Evolutionary conservation across 2,329 filamentous ascomycete genomes (phyloP).

Genomic region (Ustilaginoidea virens): DNA sequence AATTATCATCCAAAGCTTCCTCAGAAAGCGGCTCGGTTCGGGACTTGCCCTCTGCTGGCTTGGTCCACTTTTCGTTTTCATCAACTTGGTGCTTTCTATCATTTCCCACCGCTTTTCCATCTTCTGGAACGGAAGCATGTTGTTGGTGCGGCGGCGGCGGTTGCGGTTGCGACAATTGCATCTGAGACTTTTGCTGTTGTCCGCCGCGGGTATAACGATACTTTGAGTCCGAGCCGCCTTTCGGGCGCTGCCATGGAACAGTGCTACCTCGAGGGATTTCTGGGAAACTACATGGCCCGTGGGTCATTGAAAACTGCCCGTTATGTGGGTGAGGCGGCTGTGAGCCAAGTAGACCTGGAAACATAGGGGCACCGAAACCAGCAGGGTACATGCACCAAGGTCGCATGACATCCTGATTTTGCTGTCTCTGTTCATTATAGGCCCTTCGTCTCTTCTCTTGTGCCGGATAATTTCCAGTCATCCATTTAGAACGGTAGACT

Average conservation of each 20-base stretch:
- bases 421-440: slow-evolving; percentile 1
- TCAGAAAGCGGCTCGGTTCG: slow-evolving; percentile 17
- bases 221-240: too few species aligned
- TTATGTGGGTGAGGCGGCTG: neutral
- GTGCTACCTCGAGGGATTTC: too few species aligned
- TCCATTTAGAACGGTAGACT: slow-evolving; percentile 18
- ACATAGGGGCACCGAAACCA: too few species aligned
- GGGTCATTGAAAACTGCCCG: too few species aligned
- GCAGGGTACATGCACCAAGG: neutral
- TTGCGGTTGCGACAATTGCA: slow-evolving; percentile 1
- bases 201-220: neutral
- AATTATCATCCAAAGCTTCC: slow-evolving; percentile 9
- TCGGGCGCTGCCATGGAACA: too few species aligned
- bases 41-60: slow-evolving; percentile 3
- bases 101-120: too few species aligned
- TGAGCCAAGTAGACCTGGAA: too few species aligned
- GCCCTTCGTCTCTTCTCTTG: too few species aligned
- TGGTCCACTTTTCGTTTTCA: neutral
- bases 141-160: neutral
- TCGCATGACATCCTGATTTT: neutral
- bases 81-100: too few species aligned
- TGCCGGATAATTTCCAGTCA: slow-evolving; percentile 2
- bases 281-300: too few species aligned
- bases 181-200: neutral
- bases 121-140: too few species aligned